Conservation (phyloP, 2,329 filamentous ascomycete species). For the Intubia oerlemansii region DNA sequence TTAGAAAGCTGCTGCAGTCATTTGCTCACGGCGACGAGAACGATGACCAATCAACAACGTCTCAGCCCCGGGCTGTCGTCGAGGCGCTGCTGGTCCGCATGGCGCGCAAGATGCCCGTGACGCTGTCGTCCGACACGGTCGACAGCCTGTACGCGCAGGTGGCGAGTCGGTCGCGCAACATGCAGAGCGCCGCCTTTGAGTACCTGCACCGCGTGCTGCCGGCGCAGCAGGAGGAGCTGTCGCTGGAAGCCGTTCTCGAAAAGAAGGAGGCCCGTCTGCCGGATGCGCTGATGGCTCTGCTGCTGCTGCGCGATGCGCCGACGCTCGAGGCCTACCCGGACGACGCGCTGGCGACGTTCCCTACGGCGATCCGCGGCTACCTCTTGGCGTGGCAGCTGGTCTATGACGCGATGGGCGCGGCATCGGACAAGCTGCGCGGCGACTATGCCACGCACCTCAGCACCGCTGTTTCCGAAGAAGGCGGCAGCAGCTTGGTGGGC, state of each 20-base stretch:
- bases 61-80: conserved; percentile 52
- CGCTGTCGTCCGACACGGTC: conserved; percentile 39
- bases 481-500: conserved; percentile 42
- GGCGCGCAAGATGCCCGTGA: conserved; percentile 39
- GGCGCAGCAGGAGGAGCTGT: conserved; percentile 56
- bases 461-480: no score
- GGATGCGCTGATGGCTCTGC: conserved; percentile 63
- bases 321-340: conserved; percentile 45
- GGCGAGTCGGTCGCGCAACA: conserved; percentile 47
- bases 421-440: conserved; percentile 62
- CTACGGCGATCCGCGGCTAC: conserved; percentile 52
- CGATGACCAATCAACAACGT: no score
- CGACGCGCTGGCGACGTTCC: conserved; percentile 45
- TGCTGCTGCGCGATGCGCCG: conserved; percentile 63
- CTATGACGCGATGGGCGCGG: conserved; percentile 63
- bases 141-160: no score
- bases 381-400: conserved; percentile 76
- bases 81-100: conserved; percentile 55
- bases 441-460: conserved; percentile 68
- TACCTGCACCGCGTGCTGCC: conserved; percentile 65
- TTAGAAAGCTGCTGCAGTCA: conserved; percentile 24
- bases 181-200: conserved; percentile 64
- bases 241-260: conserved; percentile 53
- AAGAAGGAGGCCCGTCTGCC: conserved; percentile 54
- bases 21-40: no score